Evolutionary conservation across 2,329 filamentous ascomycete genomes (phyloP), one percentile per base, ranked within the genome.

Genomic region (Cordyceps pruinosa): DNA sequence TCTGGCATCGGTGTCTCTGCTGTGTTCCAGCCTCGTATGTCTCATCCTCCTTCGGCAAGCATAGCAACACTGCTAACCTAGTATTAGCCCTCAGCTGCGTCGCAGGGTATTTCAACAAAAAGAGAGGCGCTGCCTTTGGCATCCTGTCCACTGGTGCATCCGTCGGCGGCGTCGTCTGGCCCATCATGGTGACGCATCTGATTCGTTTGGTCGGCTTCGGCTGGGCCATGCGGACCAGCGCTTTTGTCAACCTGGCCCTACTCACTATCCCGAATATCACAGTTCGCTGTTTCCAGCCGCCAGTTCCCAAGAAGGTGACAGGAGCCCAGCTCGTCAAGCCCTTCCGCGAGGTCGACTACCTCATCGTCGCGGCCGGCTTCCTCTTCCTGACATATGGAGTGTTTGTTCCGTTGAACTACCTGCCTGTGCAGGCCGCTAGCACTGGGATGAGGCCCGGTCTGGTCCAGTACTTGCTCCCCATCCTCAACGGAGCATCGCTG

Each of bases 91-190:
- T 73, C 19, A 69, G 61, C 28, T 61, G 59, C 7, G 65, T 73
- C 42, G 62, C 65, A 4, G 66, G 63, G 9, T 74, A 71, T 68
- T 73, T 74, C 56, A 62, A 63, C 50, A 61, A 62, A n/a, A 70
- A 67, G 3, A 66, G 66, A 26, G 70, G 70, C 39, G 64, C 64
- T 5, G 71, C 70, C 44, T 73, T 71, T 37, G 72, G 72, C 26
- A 59, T 73, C 5, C 61, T 73, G 12, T 61, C 68, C 4, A 70
- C 69, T 0, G 71, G 71, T 9, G 72, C 71, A 1, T 68, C 65
- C 6, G 58, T 75, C 2, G 73, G 74, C 5, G 73, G 73, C 1
- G 66, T 74, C 32, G 64, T 76, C 26, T 70, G 74, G 50, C 73
- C 73, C 26, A 72, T 76, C 58, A 72, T 75, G 67, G 62, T 75